Conservation (phyloP, 2,329 filamentous ascomycete species). For the Ophiobolus disseminans region DNA sequence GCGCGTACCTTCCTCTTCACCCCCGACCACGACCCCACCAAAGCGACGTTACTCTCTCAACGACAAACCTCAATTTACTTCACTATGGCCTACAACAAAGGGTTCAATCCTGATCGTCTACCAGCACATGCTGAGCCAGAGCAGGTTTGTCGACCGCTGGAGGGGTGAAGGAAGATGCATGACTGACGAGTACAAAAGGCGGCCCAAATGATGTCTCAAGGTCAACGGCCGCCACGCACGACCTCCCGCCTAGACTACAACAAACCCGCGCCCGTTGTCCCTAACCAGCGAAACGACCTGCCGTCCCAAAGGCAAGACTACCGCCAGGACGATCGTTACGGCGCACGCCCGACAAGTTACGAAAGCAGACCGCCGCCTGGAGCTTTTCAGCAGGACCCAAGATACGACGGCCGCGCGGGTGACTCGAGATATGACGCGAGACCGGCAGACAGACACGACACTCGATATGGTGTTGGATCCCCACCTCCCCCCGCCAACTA, state of each 20-base stretch:
- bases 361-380: conserved; percentile 46
- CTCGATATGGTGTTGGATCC: conserved; percentile 52
- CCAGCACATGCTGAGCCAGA: conserved; percentile 87
- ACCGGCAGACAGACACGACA: conserved; percentile 26
- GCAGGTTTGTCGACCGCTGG: conserved; percentile 58
- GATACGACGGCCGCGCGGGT: conserved; percentile 37
- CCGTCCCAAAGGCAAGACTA: conserved; percentile 19
- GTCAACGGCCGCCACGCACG: conserved; percentile 42
- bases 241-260: conserved; percentile 51
- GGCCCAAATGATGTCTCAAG: conserved; percentile 50
- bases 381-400: conserved; percentile 49
- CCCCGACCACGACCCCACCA: not conserved
- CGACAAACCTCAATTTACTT: no score
- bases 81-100: conserved; percentile 90
- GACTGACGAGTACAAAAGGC: conserved; percentile 42
- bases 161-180: no score
- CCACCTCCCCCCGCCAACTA: conserved; percentile 58
- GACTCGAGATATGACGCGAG: conserved; percentile 37
- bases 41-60: not conserved
- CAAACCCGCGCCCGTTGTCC: conserved; percentile 52
- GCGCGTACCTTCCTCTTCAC: conserved; percentile 7
- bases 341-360: conserved; percentile 34
- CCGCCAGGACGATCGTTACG: conserved; percentile 48
- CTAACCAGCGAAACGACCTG: conserved; percentile 29
- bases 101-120: conserved; percentile 92